Evolutionary conservation across 768 basidiomycete species (phyloP), one percentile per base, ranked within the genome.

Genomic region (Leccinum broughii): DNA sequence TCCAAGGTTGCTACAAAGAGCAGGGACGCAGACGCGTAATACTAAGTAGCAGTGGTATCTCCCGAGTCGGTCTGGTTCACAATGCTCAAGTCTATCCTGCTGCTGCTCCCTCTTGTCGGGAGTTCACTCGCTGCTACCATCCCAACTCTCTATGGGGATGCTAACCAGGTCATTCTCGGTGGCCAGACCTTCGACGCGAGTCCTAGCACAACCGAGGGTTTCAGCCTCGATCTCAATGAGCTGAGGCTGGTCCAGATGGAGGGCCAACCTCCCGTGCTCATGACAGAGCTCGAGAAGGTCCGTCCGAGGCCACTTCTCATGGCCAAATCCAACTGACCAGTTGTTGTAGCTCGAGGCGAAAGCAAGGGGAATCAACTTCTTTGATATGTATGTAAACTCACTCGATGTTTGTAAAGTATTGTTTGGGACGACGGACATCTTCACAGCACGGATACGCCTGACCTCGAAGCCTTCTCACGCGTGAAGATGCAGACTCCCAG

Each of bases 211-310:
- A 62, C 48, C 46, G 56, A 65, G 46, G 90, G 88, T 53, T 91
- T 88, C 72, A 78, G 81, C 71, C 79, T 93, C 60, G 88, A 95
- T 77, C 78, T 95, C 56, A 79, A 82, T 59, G 89, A 83, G 50
- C 79, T 79, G 55, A 83, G 94, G 54, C 82, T 95, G 56, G 86
- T 96, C 55, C 85, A 93, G 71, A 78, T 92, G 69, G 83, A 88
- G 56, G 89, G 83, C 37, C 77, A 85, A 68, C 77, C 77, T 11
- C 88, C 92, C 4, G 82, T 88, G 55, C 89, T 85, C 88, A 89
- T 94, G 77, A 85, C 93, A 14, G 95, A 97, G 75, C 76, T 90
- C n/a, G 88, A 95, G 66, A 97, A 96, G 87, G 90, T 89, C 32
- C 9, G 65, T 20, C 34, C 37, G 11, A 30, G 13, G 20, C 24